phyloP scores from a whole-genome alignment of 805 yeast genomes.

The Yamadazyma ubonensis region DNA sequence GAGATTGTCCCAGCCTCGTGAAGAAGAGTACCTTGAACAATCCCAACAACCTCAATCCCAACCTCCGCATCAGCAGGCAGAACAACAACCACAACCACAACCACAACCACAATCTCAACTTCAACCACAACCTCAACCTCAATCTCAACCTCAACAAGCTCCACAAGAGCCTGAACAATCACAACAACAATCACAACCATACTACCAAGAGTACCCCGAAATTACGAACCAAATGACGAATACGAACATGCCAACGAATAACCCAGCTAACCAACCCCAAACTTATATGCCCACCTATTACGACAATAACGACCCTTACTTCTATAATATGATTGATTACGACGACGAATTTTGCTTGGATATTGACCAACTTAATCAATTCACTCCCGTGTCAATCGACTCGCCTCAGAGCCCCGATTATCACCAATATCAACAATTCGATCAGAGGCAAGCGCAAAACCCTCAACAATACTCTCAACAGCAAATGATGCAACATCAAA shows the following conservation, averaged over 20 bases:
- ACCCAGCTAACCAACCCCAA: no score
- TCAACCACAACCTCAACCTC: neutral
- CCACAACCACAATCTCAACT: no score
- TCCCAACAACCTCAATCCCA: neutral
- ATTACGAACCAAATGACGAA: neutral
- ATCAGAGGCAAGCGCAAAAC: neutral
- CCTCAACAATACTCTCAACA: slow-evolving; percentile 5
- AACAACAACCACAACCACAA: neutral
- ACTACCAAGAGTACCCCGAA: no score
- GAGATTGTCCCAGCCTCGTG: neutral
- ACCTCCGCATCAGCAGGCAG: neutral
- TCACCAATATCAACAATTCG: slow-evolving; percentile 5
- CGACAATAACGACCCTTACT: slow-evolving; percentile 10
- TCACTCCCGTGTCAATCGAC: slow-evolving; percentile 6
- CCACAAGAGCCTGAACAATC: no score
- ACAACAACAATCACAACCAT: no score
- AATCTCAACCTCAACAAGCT: neutral
- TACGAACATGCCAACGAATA: slow-evolving; percentile 2
- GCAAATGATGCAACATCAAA: slow-evolving; percentile 11
- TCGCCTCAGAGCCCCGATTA: slow-evolving; percentile 6
- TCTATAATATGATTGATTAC: slow-evolving; percentile 24
- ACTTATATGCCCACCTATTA: slow-evolving; percentile 10
- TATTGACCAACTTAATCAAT: slow-evolving; percentile 36
- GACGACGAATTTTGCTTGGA: slow-evolving; percentile 46
- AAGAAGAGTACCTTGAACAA: neutral